These are phyloP conservation scores for Dittrichia graveolens DNA, from an alignment of 129 eudicot genomes.

Conservation along the genomic window DNA sequence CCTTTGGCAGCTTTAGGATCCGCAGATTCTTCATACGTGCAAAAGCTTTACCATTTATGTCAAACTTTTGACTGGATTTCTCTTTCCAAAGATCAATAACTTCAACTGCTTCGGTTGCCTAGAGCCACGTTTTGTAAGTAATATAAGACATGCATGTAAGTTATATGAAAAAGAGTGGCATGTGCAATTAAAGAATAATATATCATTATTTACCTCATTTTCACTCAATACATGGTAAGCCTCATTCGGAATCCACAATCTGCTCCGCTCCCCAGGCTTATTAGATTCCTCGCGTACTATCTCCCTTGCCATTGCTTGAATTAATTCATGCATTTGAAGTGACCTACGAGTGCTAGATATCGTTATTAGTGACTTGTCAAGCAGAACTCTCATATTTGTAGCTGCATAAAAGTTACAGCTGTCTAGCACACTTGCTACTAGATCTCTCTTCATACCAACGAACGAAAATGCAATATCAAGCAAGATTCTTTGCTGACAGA, in stretches of 20 bases:
- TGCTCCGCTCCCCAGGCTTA: neutral
- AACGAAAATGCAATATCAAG: slow-evolving; percentile 38
- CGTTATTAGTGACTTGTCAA: slow-evolving; percentile 23
- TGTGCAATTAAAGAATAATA: neutral
- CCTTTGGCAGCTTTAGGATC: neutral
- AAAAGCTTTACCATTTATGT: slow-evolving; percentile 1
- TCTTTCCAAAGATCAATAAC: neutral
- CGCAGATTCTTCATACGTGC: slow-evolving; percentile 1
- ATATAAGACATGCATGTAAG: neutral
- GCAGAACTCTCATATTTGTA: slow-evolving; percentile 17
- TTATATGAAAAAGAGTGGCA: neutral
- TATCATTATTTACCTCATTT: neutral
- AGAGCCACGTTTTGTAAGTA: neutral
- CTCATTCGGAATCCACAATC: slow-evolving; percentile 28
- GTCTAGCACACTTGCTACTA: slow-evolving; percentile 10
- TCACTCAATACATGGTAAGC: slow-evolving; percentile 21
- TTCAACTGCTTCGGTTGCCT: slow-evolving; percentile 1
- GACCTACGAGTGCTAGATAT: neutral
- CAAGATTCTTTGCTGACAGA: slow-evolving; percentile 24
- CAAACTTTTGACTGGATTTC: neutral
- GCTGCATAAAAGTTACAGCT: slow-evolving; percentile 19
- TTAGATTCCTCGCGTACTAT: slow-evolving; percentile 19
- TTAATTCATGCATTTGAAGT: slow-evolving; percentile 34
- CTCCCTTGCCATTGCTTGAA: slow-evolving; percentile 32
- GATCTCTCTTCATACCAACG: slow-evolving; percentile 7